phyloP scores from a whole-genome alignment of 768 basidiomycete species.

The Nidula microcarpa region DNA sequence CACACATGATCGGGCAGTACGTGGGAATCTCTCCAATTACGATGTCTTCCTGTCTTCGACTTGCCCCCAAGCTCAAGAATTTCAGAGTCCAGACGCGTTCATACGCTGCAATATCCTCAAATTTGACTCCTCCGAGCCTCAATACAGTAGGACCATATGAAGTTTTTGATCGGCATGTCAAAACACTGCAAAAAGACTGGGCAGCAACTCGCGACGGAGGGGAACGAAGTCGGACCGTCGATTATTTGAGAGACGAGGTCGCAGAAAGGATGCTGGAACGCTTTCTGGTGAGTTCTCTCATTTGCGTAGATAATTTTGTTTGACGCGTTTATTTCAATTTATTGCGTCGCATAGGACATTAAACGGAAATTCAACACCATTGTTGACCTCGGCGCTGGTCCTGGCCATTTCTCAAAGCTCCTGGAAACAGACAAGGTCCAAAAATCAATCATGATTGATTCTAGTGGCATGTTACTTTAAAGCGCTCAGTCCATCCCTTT shows the following conservation, averaged over 20 bases:
- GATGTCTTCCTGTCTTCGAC: slow-evolving; percentile 15
- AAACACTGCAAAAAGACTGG: slow-evolving; percentile 73
- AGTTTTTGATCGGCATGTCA: slow-evolving; percentile 83
- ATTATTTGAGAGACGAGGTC: slow-evolving; percentile 89
- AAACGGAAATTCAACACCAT: slow-evolving; percentile 77
- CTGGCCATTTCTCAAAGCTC: slow-evolving; percentile 89
- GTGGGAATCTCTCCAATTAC: slow-evolving; percentile 3
- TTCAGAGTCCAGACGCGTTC: slow-evolving; percentile 24
- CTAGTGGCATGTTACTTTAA: slow-evolving; percentile 56
- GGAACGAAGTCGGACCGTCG: slow-evolving; percentile 68
- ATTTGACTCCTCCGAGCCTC: slow-evolving; percentile 34
- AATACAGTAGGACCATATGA: slow-evolving; percentile 63
- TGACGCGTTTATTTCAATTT: neutral
- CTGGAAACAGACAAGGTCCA: slow-evolving; percentile 63
- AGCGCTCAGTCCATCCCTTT: neutral
- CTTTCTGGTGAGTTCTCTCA: slow-evolving; percentile 55
- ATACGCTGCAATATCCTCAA: slow-evolving; percentile 48
- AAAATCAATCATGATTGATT: slow-evolving; percentile 83
- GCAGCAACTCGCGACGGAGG: slow-evolving; percentile 60
- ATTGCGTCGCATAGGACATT: slow-evolving; percentile 64
- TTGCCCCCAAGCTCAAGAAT: slow-evolving; percentile 8
- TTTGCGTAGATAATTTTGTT: neutral
- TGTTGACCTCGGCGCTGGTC: slow-evolving; percentile 85
- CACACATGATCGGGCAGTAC: too few species aligned
- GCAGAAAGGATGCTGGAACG: slow-evolving; percentile 90